Percentiles rank a stretch among this genome's conserved stretches.
phyloP scores from a whole-genome alignment of 768 basidiomycete species.

The Termitomyces sp. region DNA sequence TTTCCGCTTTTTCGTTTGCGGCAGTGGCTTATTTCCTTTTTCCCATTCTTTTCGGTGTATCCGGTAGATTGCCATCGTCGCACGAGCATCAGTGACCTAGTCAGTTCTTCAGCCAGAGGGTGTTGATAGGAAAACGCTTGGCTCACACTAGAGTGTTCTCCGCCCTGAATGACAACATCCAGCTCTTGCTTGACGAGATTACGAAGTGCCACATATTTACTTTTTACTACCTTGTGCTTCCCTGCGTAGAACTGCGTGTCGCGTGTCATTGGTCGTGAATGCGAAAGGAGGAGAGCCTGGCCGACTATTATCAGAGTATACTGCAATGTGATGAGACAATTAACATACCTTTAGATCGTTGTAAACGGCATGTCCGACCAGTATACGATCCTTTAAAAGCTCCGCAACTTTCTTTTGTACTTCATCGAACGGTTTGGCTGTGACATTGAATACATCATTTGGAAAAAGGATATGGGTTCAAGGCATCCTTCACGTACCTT shows the following conservation, averaged over 20 bases:
- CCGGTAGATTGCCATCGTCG: constrained; percentile 91
- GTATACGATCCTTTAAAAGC: constrained; percentile 68
- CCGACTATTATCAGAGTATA: constrained; percentile 3
- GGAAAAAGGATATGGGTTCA: neutral
- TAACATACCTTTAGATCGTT: constrained; percentile 79
- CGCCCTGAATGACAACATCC: constrained; percentile 74
- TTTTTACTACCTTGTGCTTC: constrained; percentile 56
- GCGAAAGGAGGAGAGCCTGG: constrained; percentile 66
- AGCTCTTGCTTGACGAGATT: constrained; percentile 78
- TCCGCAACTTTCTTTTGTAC: constrained; percentile 77
- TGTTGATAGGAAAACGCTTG: neutral
- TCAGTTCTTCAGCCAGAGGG: neutral
- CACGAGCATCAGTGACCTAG: constrained; percentile 89
- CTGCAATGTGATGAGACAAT: neutral
- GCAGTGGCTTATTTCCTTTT: constrained; percentile 32
- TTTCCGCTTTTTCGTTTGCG: constrained; percentile 18
- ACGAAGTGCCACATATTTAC: constrained; percentile 69
- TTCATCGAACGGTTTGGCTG: constrained; percentile 74
- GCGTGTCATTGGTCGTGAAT: constrained; percentile 56
- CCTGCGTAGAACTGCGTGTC: constrained; percentile 66
- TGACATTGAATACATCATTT: neutral
- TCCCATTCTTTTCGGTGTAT: constrained; percentile 85
- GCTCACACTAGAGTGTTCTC: constrained; percentile 88
- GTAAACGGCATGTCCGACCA: constrained; percentile 88
- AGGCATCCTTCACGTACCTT: constrained; percentile 36